Base-by-base conservation (phyloP, 2,329 filamentous ascomycete species). In the Dichotomopilus funicola region DNA sequence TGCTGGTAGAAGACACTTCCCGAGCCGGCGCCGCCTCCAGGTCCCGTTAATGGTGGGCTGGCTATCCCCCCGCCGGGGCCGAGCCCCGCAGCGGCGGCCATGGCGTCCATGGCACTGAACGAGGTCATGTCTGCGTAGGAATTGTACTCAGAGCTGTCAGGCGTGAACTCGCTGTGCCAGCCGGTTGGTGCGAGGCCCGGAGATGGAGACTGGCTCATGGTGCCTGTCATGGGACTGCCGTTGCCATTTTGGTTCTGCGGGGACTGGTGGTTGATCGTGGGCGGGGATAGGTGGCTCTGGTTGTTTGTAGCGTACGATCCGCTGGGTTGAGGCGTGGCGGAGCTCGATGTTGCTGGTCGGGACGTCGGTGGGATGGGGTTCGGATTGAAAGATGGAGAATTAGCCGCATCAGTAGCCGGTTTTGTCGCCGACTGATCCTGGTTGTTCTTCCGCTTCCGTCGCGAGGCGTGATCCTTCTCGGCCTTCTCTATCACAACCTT, bases 401-500 rank as follows among this genome's bases (percentile, higher is more conserved):
- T 27, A 10, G 51, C 53, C 27, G 59, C 54, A 11, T 41, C 47
- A 5, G 38, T n/a, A 6, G 48, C 45, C 2, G 47, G 40, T 51
- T 55, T 48, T 55, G 61, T 44, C 56, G 66, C 48, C 49, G 64
- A 58, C 61, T 64, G 42, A 54, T 86, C 84, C 45, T 82, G 76
- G 59, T 80, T 27, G 19, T 27, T 84, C 78, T 95, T 96, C 58
- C 92, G 83, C 76, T 97, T 97, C 55, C 89, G 83, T 57, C 89
- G 83, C 5, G 83, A 85, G 33, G 86, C 80, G 38, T 88, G 82
- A 51, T 97, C 92, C 65, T 87, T 90, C 67, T 97, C 92, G 0
- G 89, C 83, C 69, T 91, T 95, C 57, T 97, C 92, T 46, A 97
- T 85, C 7, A 96, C 90, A 3, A 91, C 84, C 66, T 87, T 89